Base-by-base conservation (phyloP, 2,329 filamentous ascomycete genomes). In the Talaromyces funiculosus region DNA sequence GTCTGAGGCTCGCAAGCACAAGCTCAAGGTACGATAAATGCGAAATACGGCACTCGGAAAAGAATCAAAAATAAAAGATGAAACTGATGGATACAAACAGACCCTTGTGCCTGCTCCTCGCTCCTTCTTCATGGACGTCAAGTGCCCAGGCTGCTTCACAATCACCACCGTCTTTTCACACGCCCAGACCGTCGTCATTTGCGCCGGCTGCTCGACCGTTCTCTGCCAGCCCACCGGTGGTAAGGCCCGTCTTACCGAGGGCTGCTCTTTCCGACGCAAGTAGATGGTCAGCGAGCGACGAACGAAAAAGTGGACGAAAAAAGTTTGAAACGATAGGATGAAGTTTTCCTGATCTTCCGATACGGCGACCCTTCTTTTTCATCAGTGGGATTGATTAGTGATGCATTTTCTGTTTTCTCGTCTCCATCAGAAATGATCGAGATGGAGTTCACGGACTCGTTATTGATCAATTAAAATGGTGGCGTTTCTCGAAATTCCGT, bases 81-180 rank as follows among this genome's bases (percentile, higher is more conserved):
- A 5, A 54, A 38, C 31, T 54, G 35, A 54, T 14, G 20, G 35
- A 26, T 53, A 10, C 16, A 3, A 55, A 65, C 71, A 95, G 92
- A 92, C 86, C 71, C 90, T 99, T 75, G 94, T 99, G 78, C 94
- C 94, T 75, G 89, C 86, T 70, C 94, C 94, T 75, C 91, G 94
- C 80, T 97, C 93, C 71, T 99, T 97, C 90, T 99, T 99, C 90
- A 99, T 99, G 94, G 94, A 99, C 80, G 94, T 99, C 86, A 99
- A 99, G 90, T 99, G 94, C 90, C 94, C 94, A 80, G 94, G 94
- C 77, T 99, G 94, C 90, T 99, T 97, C 89, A 97, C 92, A 81
- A 99, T 99, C 87, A 99, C 94, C 81, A 99, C 94, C 81, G 94
- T 99, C 82, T 99, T 97, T 90, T 97, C 93, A 68, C 94, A 99